phyloP scores from a whole-genome alignment of 176 grass and related monocot species.

The Urochloa ruziziensis region DNA sequence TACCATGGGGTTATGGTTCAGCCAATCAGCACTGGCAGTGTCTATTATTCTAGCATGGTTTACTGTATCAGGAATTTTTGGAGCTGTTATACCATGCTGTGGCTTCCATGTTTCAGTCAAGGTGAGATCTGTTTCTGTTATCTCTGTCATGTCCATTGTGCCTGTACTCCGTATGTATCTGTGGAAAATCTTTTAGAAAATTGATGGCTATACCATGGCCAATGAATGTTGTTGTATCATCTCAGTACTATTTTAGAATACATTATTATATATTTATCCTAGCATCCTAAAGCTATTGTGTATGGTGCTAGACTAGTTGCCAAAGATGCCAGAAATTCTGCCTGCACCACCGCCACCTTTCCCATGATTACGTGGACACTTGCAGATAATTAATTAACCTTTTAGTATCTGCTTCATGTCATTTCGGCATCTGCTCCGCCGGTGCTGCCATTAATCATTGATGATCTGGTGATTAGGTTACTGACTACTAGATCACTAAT shows the following conservation, averaged over 20 bases:
- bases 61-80: neutral
- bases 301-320: neutral
- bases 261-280: neutral
- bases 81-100: too few species aligned
- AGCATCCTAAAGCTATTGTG: neutral
- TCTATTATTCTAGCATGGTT: neutral
- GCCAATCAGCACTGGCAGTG: neutral
- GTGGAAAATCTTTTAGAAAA: neutral
- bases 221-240: neutral
- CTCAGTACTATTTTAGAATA: too few species aligned
- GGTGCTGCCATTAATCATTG: neutral
- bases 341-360: neutral
- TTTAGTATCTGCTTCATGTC: neutral
- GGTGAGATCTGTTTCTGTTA: neutral
- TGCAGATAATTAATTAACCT: neutral
- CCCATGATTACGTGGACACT: neutral
- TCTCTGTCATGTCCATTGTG: neutral
- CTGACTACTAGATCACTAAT: neutral
- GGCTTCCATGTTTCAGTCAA: neutral
- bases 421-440: neutral
- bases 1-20: neutral
- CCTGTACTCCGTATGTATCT: neutral
- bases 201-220: neutral
- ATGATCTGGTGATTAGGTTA: neutral
- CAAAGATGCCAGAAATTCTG: slow-evolving; percentile 28